Conservation (phyloP, 192 early-diverging fungal species). For the Lobosporangium transversale region DNA sequence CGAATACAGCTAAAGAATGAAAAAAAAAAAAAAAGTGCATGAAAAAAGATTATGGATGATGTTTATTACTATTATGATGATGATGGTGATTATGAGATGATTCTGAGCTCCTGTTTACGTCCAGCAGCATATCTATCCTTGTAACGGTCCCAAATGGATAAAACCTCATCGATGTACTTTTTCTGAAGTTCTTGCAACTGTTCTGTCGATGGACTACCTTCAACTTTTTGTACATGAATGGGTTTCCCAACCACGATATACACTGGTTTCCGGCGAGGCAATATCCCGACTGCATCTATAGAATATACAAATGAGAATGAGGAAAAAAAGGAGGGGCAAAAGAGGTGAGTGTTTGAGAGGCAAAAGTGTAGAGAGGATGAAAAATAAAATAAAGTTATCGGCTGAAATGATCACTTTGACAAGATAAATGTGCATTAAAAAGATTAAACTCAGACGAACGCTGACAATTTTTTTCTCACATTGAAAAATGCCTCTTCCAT, state of each 20-base stretch:
- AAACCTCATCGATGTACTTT: constrained; percentile 70
- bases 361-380: constrained; percentile 40
- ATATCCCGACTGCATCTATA: constrained; percentile 57
- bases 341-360: too few relatives aligned
- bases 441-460: not conserved
- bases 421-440: not conserved
- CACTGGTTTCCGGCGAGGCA: constrained; percentile 61
- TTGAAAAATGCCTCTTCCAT: constrained; percentile 87
- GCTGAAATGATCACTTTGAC: constrained; percentile 7
- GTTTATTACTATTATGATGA: not conserved
- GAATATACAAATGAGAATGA: too few relatives aligned
- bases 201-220: constrained; percentile 64
- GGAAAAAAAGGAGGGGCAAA: too few relatives aligned
- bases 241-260: constrained; percentile 69
- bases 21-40: not conserved
- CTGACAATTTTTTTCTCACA: constrained; percentile 59
- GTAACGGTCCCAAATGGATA: constrained; percentile 69
- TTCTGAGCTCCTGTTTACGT: constrained; percentile 71
- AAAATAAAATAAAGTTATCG: not conserved
- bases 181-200: constrained; percentile 69
- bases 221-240: constrained; percentile 62
- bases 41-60: not conserved
- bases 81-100: too few relatives aligned
- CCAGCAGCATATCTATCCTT: constrained; percentile 76
- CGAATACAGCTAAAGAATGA: not conserved